Evolutionary conservation across 345 rosid genomes (phyloP).

Genomic region (Hevea brasiliensis): DNA sequence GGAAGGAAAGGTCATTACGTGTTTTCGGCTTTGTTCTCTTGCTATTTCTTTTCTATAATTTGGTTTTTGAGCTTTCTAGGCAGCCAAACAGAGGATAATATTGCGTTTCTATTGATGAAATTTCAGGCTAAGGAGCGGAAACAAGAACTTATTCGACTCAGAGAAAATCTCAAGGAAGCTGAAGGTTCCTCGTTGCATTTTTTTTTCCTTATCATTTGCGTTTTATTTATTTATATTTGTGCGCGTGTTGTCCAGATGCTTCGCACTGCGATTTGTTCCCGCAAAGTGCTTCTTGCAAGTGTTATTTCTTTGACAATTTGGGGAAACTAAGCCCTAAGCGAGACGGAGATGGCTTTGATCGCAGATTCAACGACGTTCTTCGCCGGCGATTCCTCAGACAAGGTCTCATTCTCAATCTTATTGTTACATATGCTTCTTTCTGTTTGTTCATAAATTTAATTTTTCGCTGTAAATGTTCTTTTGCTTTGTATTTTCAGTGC

Average conservation of each 20-base stretch:
- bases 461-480: not conserved
- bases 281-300: constrained; percentile 67
- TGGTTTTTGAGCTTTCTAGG: not conserved
- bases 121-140: constrained; percentile 81
- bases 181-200: constrained; percentile 47
- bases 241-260: constrained; percentile 47
- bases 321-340: constrained; percentile 52
- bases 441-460: not conserved
- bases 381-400: constrained; percentile 81
- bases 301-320: constrained; percentile 79
- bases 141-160: constrained; percentile 62
- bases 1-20: not conserved
- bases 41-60: not conserved
- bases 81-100: constrained; percentile 10
- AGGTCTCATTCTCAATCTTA: constrained; percentile 37
- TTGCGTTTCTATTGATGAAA: not conserved
- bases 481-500: constrained; percentile 46
- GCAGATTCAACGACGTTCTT: constrained; percentile 58
- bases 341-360: constrained; percentile 43
- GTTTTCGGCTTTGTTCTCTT: not conserved
- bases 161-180: constrained; percentile 76
- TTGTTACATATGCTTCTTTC: not conserved
- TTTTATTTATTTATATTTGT: not conserved
- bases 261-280: constrained; percentile 58
- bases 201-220: not conserved